Evolutionary conservation across 176 grass and related monocot species (phyloP), one percentile per base, ranked within the genome.

Genomic region (Ensete ventricosum): DNA sequence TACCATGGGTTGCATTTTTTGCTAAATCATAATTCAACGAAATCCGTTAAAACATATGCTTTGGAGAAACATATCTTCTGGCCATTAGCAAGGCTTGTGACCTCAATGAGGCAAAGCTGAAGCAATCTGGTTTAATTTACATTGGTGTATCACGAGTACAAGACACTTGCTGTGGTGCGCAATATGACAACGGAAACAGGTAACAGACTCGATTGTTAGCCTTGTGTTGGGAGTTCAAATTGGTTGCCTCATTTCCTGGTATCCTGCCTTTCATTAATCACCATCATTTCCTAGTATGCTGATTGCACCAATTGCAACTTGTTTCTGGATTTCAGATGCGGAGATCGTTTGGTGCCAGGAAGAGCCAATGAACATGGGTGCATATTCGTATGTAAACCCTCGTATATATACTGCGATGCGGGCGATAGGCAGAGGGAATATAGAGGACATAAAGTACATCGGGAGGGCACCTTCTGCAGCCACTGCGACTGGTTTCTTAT

Each of bases 301-400:
- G 43, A 80, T 59, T 77, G 68, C 78, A 26, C 24, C 27, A 80
- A 54, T 57, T 81, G 65, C 43, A 16, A 87, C 48, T 82, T 14
- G 2, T 71, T 72, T 76, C 34, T 51, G 50, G 11, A 17, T 80
- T 27, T 24, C 78, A 96, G 93, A 93, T 93, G 93, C 93, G 17
- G 93, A 97, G 87, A 84, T 97, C 52, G 88, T 97, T 10, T 97
- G 93, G 93, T 97, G 93, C 77, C 93, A 97, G 79, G 93, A 97
- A 76, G 93, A 97, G 72, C 93, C 93, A 1, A 97, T 97, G 93
- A 97, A 97, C 62, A 97, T 97, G 93, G 93, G 93, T 7, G 85
- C 90, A 10, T 93, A 84, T 77, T 87, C 73, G 23, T 97, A 97
- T 67, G 83, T 97, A 55, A 76, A 73, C 23, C 93, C 89, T 74